phyloP scores from a whole-genome alignment of 2,329 filamentous ascomycete genomes.

The Aspergillus oerlinghausenensis region DNA sequence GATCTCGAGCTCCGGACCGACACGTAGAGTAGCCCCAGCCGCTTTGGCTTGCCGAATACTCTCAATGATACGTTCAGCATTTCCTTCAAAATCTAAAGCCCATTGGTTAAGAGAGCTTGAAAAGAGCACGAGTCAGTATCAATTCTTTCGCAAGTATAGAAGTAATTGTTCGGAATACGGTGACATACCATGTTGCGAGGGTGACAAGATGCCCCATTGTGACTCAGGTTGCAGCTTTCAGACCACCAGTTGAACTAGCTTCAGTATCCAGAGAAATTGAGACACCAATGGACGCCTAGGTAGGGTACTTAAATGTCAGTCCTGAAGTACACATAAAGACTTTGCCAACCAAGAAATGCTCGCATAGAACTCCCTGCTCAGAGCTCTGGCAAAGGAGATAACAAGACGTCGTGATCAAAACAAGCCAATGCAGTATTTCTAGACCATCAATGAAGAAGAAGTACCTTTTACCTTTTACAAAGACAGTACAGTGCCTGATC shows the following conservation, averaged over 20 bases:
- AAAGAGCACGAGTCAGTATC: constrained; percentile 8
- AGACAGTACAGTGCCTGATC: neutral
- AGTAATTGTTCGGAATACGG: neutral
- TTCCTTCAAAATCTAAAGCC: constrained; percentile 61
- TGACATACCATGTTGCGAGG: constrained; percentile 42
- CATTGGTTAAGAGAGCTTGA: constrained; percentile 41
- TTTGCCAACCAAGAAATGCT: neutral
- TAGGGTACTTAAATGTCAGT: neutral
- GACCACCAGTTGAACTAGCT: neutral
- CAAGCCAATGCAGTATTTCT: neutral
- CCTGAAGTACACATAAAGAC: neutral
- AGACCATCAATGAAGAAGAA: neutral
- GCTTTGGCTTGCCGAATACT: constrained; percentile 58
- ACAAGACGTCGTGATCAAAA: neutral
- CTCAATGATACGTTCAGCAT: constrained; percentile 59
- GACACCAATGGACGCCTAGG: neutral
- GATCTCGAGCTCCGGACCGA: constrained; percentile 53
- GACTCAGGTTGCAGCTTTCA: neutral
- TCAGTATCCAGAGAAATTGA: neutral
- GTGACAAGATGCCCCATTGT: constrained; percentile 39
- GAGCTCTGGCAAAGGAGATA: neutral
- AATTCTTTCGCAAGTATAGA: neutral
- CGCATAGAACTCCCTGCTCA: neutral
- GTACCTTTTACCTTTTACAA: neutral
- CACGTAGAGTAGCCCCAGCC: constrained; percentile 58